Evolutionary conservation across 805 yeast genomes (phyloP).

Genomic region (Wickerhamomyces rabaulensis): DNA sequence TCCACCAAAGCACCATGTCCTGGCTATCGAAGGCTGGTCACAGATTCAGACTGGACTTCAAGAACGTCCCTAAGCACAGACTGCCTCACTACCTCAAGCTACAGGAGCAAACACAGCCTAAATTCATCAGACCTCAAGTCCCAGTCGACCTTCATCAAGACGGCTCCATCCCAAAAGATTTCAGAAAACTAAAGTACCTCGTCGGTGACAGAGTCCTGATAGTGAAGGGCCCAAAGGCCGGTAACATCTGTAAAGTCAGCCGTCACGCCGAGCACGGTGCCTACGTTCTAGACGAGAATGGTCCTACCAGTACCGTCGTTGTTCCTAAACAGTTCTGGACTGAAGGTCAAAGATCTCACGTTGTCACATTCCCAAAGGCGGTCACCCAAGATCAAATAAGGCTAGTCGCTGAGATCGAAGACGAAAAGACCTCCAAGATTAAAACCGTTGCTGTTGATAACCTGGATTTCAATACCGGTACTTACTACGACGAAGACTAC

Average conservation of each 20-base stretch:
- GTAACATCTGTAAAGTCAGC: conserved; percentile 66
- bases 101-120: conserved; percentile 28
- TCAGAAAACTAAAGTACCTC: conserved; percentile 54
- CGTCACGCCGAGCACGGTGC: conserved; percentile 59
- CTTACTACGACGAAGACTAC: conserved; percentile 69
- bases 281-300: conserved; percentile 59
- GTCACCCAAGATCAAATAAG: conserved; percentile 57
- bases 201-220: conserved; percentile 78
- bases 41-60: conserved; percentile 28
- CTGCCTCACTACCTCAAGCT: conserved; percentile 25
- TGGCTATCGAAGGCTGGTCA: conserved; percentile 32
- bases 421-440: conserved; percentile 52
- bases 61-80: conserved; percentile 26
- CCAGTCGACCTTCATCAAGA: conserved; percentile 26
- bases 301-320: conserved; percentile 56
- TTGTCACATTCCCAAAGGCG: conserved; percentile 62
- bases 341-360: conserved; percentile 65
- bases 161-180: conserved; percentile 34
- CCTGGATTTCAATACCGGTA: conserved; percentile 53
- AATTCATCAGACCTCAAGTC: conserved; percentile 30
- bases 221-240: conserved; percentile 63
- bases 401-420: conserved; percentile 72
- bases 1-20: conserved; percentile 11
- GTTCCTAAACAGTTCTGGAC: conserved; percentile 73
- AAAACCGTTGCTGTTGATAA: conserved; percentile 77